Evolutionary conservation across 805 yeast species (phyloP), one percentile per base, ranked within the genome.

Genomic region (Sungouiozyma ichnusensis): DNA sequence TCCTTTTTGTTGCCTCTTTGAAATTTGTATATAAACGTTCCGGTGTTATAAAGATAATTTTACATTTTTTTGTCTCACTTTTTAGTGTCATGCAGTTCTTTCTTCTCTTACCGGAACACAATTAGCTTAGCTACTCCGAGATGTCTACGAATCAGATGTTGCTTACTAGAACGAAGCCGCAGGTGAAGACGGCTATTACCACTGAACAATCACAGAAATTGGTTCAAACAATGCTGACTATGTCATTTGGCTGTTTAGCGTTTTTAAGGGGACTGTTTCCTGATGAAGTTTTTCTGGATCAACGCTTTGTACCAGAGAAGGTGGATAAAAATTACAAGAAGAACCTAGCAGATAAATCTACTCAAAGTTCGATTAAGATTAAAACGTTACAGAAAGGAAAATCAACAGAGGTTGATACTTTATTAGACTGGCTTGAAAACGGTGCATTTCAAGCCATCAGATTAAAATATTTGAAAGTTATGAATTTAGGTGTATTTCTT

Each of bases 221-320:
- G 41, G 61, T 76, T 5, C 69, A 73, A 40, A 66, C 76, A 1
- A 64, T 75, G 57, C 47, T 77, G 15, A 56, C 67, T 0, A 73
- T 74, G 67, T 67, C 79, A 0, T 63, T 77, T 48, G 78, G 81
- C 1, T 75, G 81, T 49, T 60, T 78, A 20, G 70, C 79, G 2
- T 78, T 68, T 49, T 56, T 77, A 14, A 63, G 83, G 44, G 77
- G 79, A 1, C 57, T 78, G 16, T 77, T 78, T 45, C 73, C 74
- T 6, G 81, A 77, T 46, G 72, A 68, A 11, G 67, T 64, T 50
- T 78, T 73, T 52, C 62, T 62, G 20, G 80, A 76, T 48, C 71
- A 68, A 43, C 53, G 64, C 32, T 72, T 71, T 53, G 64, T 65
- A 3, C 69, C 71, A 1, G 60, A 57, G 16, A 62, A 62, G 37